Base-by-base conservation (phyloP, 2,329 filamentous ascomycete genomes). In the Trichoderma cornu-damae region DNA sequence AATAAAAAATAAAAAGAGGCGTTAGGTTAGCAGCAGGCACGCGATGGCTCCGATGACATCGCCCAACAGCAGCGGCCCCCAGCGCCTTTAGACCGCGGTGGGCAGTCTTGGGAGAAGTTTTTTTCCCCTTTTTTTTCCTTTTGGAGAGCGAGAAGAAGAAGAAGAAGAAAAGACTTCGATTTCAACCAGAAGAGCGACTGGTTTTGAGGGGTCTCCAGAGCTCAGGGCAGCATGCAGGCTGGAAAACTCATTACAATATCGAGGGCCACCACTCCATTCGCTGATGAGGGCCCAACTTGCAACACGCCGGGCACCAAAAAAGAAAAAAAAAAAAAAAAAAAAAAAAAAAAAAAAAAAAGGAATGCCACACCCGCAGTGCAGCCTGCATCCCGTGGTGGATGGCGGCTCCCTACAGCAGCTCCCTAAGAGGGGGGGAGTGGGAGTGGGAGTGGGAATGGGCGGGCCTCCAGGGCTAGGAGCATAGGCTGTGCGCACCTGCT, bases 391-490 rank as follows among this genome's bases (percentile, higher is more conserved):
- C n/a, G 22, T 28, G 18, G 50, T 22, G 28, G 50, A 11, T 37
- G 50, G 50, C 40, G 30, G 51, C 51, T 54, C 51, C 51, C 51
- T 54, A 54, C 50, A 44, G 50, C 50, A 44, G 38, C 28, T 53
- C 50, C 50, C 38, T 44, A 34, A 38, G n/a, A n/a, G 49, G 26
- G 38, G 14, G 37, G 26, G 14, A 18, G 16, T 12, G 20, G 18
- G 34, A 14, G 22, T 9, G 32, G 6, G 32, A 6, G 32, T 34
- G 35, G 7, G n/a, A 32, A 28, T 18, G 44, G 26, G 24, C n/a
- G 14, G 40, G 43, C 43, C 18, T 32, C 30, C 30, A 11, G 30
- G 26, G 26, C n/a, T n/a, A n/a, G n/a, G n/a, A n/a, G n/a, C n/a
- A n/a, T n/a, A n/a, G n/a, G n/a, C n/a, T n/a, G n/a, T 20, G 26